Evolutionary conservation across 306 rosid species (phyloP).

Genomic region (Vigna reflexopilosa): DNA sequence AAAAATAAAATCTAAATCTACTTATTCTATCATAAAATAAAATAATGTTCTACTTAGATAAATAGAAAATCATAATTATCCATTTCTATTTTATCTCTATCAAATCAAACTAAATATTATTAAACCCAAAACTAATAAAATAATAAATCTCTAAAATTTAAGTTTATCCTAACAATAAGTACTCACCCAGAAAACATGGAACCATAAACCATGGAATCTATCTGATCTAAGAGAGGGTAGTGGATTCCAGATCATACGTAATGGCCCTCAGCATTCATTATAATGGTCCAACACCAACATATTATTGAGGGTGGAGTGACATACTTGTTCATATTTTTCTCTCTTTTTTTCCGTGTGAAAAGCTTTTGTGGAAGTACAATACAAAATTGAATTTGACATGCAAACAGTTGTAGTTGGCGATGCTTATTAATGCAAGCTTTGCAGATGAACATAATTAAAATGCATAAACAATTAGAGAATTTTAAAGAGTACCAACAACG

Average conservation of each 20-base stretch:
- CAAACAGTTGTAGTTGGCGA: neutral
- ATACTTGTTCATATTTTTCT: neutral
- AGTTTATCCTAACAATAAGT: too few species aligned
- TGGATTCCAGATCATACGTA: neutral
- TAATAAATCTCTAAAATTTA: too few species aligned
- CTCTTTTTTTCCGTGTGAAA: neutral
- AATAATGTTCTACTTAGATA: too few species aligned
- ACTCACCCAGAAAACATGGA: neutral
- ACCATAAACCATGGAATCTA: neutral
- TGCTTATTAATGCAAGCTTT: constrained; percentile 20
- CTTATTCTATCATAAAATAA: too few species aligned
- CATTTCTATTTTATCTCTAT: too few species aligned
- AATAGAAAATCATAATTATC: too few species aligned
- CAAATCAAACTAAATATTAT: too few species aligned
- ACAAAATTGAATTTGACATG: neutral
- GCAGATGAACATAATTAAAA: constrained; percentile 63
- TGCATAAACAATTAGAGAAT: constrained; percentile 59
- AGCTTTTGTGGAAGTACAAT: too few species aligned
- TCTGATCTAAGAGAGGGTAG: neutral
- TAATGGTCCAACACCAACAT: neutral
- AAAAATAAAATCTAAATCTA: too few species aligned
- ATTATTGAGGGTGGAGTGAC: neutral
- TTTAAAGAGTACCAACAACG: constrained; percentile 63
- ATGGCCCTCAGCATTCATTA: neutral
- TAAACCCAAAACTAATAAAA: too few species aligned